phyloP scores from a whole-genome alignment of 2,329 filamentous ascomycete genomes.

The Juglanconis juglandina region DNA sequence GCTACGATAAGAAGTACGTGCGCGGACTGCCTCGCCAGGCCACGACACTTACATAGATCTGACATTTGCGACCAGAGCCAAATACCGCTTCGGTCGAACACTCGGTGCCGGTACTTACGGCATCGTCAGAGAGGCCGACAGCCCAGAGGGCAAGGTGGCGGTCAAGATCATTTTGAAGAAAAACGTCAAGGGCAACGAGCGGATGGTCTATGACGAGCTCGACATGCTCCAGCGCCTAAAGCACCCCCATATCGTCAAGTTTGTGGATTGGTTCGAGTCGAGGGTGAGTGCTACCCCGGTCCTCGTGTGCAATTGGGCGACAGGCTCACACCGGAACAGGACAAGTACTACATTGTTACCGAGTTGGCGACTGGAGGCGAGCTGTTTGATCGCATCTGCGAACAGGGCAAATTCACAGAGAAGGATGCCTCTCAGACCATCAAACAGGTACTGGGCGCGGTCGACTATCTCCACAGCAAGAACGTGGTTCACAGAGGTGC shows the following conservation, averaged over 20 bases:
- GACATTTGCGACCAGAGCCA: conserved; percentile 52
- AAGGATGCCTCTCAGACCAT: conserved; percentile 97
- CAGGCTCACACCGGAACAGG: conserved; percentile 48
- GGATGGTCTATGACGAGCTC: conserved; percentile 98
- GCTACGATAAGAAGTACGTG: conserved; percentile 93
- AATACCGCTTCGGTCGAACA: conserved; percentile 89
- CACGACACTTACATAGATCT: conserved; percentile 20
- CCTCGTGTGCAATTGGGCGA: not conserved
- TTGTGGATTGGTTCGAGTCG: conserved; percentile 98
- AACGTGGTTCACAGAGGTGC: conserved; percentile 95
- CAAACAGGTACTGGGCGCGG: conserved; percentile 85
- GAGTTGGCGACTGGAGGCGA: conserved; percentile 94
- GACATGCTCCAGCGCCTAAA: conserved; percentile 86
- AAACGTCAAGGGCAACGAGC: conserved; percentile 96
- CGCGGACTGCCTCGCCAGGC: conserved; percentile 18
- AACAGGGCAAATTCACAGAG: conserved; percentile 96
- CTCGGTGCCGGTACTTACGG: conserved; percentile 97
- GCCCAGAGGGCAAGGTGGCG: conserved; percentile 79
- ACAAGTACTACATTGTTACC: conserved; percentile 99
- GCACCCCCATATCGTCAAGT: conserved; percentile 94
- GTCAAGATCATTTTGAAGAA: conserved; percentile 99
- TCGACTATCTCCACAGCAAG: conserved; percentile 89
- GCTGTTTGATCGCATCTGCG: conserved; percentile 96
- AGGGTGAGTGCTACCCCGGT: conserved; percentile 57
- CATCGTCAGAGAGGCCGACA: conserved; percentile 92